These are phyloP conservation scores for Neopestalotiopsis sp. DNA, from an alignment of 2,329 filamentous ascomycete species.

Conservation along the genomic window DNA sequence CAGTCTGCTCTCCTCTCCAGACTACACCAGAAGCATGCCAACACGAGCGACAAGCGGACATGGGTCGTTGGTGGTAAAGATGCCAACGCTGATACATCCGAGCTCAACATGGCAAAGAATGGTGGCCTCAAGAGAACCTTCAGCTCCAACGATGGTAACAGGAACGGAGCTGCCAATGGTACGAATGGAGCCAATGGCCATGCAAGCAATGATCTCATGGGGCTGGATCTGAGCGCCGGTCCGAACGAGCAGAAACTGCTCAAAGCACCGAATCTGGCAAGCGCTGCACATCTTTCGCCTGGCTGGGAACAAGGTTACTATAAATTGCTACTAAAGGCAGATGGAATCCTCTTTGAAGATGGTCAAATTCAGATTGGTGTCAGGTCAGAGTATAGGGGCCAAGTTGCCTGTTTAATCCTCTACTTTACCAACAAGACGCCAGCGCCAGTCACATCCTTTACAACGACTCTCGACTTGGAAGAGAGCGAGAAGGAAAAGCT, in stretches of 20 bases:
- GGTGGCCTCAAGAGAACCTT: conserved; percentile 87
- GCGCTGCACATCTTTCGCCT: conserved; percentile 88
- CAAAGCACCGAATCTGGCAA: conserved; percentile 84
- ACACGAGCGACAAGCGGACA: conserved; percentile 91
- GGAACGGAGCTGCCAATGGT: conserved; percentile 54
- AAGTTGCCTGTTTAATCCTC: conserved; percentile 92
- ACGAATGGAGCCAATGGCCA: conserved; percentile 57
- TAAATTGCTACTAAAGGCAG: conserved; percentile 76
- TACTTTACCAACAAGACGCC: conserved; percentile 97
- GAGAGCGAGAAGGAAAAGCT: conserved; percentile 68
- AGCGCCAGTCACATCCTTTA: conserved; percentile 85
- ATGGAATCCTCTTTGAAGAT: conserved; percentile 94
- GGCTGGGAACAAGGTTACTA: conserved; percentile 94
- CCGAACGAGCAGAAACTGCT: conserved; percentile 61
- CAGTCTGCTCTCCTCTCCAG: conserved; percentile 90
- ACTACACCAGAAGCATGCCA: conserved; percentile 91
- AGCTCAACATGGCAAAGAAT: conserved; percentile 81
- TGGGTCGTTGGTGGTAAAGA: conserved; percentile 99
- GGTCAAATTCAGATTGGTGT: conserved; percentile 91
- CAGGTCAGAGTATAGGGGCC: conserved; percentile 92
- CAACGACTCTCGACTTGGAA: conserved; percentile 88
- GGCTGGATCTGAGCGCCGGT: conserved; percentile 77
- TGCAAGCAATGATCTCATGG: conserved; percentile 73
- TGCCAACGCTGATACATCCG: conserved; percentile 81
- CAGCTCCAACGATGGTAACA: conserved; percentile 63